These are phyloP conservation scores for Thermoascus crustaceus DNA, from an alignment of 2,329 filamentous ascomycete genomes.

Conservation along the genomic window DNA sequence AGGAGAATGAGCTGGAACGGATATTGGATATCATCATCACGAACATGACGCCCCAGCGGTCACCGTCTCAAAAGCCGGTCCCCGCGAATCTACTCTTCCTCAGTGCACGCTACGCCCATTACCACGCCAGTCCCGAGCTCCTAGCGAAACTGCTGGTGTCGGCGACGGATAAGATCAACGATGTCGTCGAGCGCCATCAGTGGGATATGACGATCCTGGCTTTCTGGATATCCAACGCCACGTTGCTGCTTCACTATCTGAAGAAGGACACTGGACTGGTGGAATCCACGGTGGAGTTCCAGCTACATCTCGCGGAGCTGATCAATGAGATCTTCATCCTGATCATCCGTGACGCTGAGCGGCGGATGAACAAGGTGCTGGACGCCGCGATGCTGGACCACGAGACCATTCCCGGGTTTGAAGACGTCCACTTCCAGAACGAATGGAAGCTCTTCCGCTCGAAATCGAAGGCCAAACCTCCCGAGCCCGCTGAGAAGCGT, in stretches of 20 bases:
- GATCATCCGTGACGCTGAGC: constrained; percentile 91
- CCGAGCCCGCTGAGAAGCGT: constrained; percentile 82
- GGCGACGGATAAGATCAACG: constrained; percentile 93
- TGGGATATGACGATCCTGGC: constrained; percentile 99
- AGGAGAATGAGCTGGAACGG: constrained; percentile 81
- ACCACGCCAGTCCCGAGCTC: constrained; percentile 82
- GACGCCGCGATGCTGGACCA: constrained; percentile 93
- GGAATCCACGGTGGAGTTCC: constrained; percentile 76
- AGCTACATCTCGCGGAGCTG: constrained; percentile 84
- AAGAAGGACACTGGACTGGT: constrained; percentile 85
- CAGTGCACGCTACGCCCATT: constrained; percentile 91
- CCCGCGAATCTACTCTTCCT: constrained; percentile 96
- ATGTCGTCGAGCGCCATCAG: constrained; percentile 88
- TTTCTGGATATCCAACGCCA: constrained; percentile 98
- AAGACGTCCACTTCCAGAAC: constrained; percentile 93
- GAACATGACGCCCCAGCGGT: constrained; percentile 93
- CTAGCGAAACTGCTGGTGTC: constrained; percentile 71
- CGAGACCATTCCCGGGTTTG: constrained; percentile 94
- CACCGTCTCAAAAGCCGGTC: constrained; percentile 93
- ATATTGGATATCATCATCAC: constrained; percentile 96
- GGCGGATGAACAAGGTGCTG: constrained; percentile 90
- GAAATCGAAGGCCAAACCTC: constrained; percentile 74
- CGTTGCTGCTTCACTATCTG: constrained; percentile 86
- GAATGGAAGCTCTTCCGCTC: constrained; percentile 97
- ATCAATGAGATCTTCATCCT: constrained; percentile 98